Evolutionary conservation across 805 yeast species (phyloP).

Genomic region (Ogataea glucozyma): DNA sequence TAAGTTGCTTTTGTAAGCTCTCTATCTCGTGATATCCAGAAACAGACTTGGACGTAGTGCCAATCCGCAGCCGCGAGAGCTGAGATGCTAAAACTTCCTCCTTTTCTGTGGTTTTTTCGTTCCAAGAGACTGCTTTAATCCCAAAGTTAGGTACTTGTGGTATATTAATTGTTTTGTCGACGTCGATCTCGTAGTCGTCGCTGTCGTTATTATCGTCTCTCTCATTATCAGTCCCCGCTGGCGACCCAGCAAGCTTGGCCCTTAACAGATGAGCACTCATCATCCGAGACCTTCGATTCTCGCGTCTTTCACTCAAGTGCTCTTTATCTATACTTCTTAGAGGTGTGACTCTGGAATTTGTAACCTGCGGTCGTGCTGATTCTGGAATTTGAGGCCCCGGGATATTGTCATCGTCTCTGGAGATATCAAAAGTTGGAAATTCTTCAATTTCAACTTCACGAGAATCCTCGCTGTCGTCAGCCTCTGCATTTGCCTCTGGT

Average conservation of each 20-base stretch:
- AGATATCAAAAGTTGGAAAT: conserved; percentile 12
- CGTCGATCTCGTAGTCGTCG: conserved; percentile 18
- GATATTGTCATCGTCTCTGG: conserved; percentile 1
- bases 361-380: neutral
- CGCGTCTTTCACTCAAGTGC: conserved; percentile 19
- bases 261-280: conserved; percentile 18
- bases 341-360: neutral
- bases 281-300: conserved; percentile 20
- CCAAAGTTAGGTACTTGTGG: conserved; percentile 21
- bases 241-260: conserved; percentile 24
- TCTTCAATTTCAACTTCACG: conserved; percentile 4
- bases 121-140: conserved; percentile 14
- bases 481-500: conserved; percentile 6
- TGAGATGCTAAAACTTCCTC: neutral
- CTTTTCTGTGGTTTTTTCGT: neutral
- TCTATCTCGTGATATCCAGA: conserved; percentile 26
- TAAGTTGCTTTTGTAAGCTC: conserved; percentile 32
- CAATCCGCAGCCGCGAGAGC: neutral
- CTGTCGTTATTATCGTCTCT: conserved; percentile 10
- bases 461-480: neutral
- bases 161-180: conserved; percentile 21
- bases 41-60: conserved; percentile 12
- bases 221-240: conserved; percentile 12
- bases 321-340: conserved; percentile 8
- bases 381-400: neutral